Evolutionary conservation across 1,139 yeast species (phyloP), one percentile per base, ranked within the genome.

Genomic region (Scheffersomyces cryptocercus): DNA sequence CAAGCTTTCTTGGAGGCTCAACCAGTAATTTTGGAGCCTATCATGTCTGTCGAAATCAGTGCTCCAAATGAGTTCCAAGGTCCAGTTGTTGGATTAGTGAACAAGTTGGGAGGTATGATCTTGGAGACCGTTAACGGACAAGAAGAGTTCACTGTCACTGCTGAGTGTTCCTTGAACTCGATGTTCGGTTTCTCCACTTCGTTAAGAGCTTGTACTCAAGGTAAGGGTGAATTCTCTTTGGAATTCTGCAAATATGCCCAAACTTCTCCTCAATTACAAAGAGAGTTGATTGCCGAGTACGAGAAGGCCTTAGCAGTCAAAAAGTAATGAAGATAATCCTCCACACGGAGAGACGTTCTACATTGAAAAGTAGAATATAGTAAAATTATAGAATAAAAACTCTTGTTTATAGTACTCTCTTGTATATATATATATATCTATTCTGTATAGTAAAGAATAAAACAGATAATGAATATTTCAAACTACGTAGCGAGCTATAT

Each of bases 1-100:
- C 93, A 90, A 65, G 96, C 96, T 8, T 93, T 93, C 70, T 62
- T 84, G 69, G 79, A 79, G 50, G 87, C 97, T 28, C 78, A 81
- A 55, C 98, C 99, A 7, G 89, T 88, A 37, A 83, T 93, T 54
- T 77, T 93, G 61, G 99, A 93, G 69, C 99, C 99, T 44, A 88
- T 93, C 61, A 93, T 93, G 99, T 80, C 82, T 46, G 96, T 93
- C 35, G 84, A 90, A 47, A 86, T 93, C 40, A 88, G 95, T 42
- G 96, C 99, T 3, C 99, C 99, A 47, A 82, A 83, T 56, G 99
- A 95, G 68, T 91, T 91, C 80, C 99, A 95, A 76, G 96, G 97
- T 55, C 75, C 82, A 48, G 91, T 90, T 46, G 93, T 93, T 60
- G 96, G 96, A 32, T 78, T 93, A 56, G 75, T 95, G 62, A 95